phyloP scores from a whole-genome alignment of 352 stramenopile genomes.

The Phytophthora europaea region DNA sequence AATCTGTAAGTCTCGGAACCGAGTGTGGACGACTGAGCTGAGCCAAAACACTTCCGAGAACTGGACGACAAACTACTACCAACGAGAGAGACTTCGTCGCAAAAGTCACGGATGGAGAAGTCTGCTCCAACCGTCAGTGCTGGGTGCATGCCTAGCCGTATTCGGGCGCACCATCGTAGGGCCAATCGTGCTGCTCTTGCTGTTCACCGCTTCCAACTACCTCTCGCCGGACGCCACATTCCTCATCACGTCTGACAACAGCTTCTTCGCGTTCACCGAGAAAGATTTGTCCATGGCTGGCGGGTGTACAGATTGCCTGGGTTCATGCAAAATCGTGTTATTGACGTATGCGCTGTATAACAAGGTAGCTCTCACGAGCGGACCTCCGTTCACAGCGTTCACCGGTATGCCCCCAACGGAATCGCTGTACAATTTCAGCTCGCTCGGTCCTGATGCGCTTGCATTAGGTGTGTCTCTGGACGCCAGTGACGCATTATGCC shows the following conservation, averaged over 20 bases:
- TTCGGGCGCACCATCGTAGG: conserved; percentile 27
- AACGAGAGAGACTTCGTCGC: conserved; percentile 14
- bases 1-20: conserved; percentile 3
- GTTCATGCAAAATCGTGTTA: conserved; percentile 26
- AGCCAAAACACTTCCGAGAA: conserved; percentile 6
- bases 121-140: conserved; percentile 15
- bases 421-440: conserved; percentile 33
- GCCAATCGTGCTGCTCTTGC: conserved; percentile 27
- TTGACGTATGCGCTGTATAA: conserved; percentile 28
- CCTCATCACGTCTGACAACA: conserved; percentile 33
- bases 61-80: conserved; percentile 29
- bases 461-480: conserved; percentile 23
- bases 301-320: conserved; percentile 32
- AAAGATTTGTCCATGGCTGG: conserved; percentile 37
- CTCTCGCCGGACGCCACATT: conserved; percentile 25
- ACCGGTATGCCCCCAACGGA: conserved; percentile 16
- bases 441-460: conserved; percentile 21
- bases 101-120: conserved; percentile 16
- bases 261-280: conserved; percentile 35
- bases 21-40: conserved; percentile 4
- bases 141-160: conserved; percentile 30
- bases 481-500: conserved; percentile 24
- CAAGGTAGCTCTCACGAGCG: conserved; percentile 20
- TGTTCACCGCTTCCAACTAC: conserved; percentile 32
- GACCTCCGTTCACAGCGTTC: conserved; percentile 30